These are phyloP conservation scores for Penicillium sp. DNA, from an alignment of 2,329 filamentous ascomycete species.

Conservation along the genomic window DNA sequence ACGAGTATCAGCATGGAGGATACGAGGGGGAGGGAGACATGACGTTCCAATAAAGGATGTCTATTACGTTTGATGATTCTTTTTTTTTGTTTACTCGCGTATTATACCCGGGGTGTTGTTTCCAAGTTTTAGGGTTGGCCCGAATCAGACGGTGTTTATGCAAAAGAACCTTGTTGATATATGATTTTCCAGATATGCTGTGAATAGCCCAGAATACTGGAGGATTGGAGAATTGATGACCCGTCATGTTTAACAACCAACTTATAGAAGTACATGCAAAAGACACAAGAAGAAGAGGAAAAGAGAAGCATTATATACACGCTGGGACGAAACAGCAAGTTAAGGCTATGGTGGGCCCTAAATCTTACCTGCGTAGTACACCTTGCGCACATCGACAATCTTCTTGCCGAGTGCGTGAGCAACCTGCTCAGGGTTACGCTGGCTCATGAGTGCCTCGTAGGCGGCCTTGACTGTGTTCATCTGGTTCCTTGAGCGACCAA, in stretches of 20 bases:
- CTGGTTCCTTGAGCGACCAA: constrained; percentile 83
- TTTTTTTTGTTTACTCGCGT: constrained; percentile 7
- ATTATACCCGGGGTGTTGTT: constrained; percentile 12
- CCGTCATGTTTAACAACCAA: constrained; percentile 19
- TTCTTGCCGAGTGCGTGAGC: constrained; percentile 89
- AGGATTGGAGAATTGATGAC: constrained; percentile 14
- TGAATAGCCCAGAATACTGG: constrained; percentile 8
- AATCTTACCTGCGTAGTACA: constrained; percentile 86
- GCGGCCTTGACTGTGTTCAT: constrained; percentile 98
- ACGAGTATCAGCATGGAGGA: constrained; percentile 12
- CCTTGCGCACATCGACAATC: constrained; percentile 91
- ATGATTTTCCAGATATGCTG: constrained; percentile 11
- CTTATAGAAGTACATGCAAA: constrained; percentile 34
- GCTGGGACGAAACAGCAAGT: constrained; percentile 18
- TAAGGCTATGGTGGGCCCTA: constrained; percentile 34
- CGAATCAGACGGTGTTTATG: not conserved
- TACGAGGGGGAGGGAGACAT: constrained; percentile 27
- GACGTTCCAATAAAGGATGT: constrained; percentile 21
- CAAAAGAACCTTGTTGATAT: constrained; percentile 5
- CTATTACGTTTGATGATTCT: constrained; percentile 9
- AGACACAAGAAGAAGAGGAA: constrained; percentile 23
- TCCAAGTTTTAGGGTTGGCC: not conserved
- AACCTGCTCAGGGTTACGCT: constrained; percentile 84
- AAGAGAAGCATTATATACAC: constrained; percentile 26
- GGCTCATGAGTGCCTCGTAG: constrained; percentile 75